Evolutionary conservation across 495 filamentous ascomycete genomes (phyloP), one percentile per base, ranked within the genome.

Genomic region (Annulohypoxylon stygium): DNA sequence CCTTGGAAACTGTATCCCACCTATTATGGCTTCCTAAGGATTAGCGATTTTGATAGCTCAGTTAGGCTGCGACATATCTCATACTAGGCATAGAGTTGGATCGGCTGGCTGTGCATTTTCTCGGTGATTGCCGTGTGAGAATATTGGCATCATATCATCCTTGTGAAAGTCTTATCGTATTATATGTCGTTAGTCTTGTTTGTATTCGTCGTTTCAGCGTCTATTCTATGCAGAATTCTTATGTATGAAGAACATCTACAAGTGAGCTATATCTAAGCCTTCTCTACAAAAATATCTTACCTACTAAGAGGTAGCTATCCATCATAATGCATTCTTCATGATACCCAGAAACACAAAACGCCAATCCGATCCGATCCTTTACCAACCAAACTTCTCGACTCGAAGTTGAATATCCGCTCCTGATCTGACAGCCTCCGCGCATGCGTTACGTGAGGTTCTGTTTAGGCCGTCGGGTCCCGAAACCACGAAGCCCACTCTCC

Each of bases 401-500:
- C 76, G 77, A 51, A 86, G 73, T 61, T 80, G 71, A 14, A 86
- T 79, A 71, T 82, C 69, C 48, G 71, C 69, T 5, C 83, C 85
- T 1, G 68, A 57, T 51, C 76, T 76, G 20, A 87, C 81, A 34
- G 83, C 70, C 2, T 73, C 72, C 0, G 88, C 83, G 74, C 87
- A 88, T 12, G 77, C 78, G 76, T 90, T 90, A 71, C 87, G 78
- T 26, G 86, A 83, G 25, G 77, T 76, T 48, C 86, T 73, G 41
- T 87, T 86, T 73, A 90, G 76, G 10, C 83, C 81, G 71, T 90
- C 84, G 25, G 88, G 89, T 4, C 87, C 87, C 2, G 83, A 87
- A 10, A 84, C 85, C 4, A 88, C 85, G 7, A 88, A 82, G 0
- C 83, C 82, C 0, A 84, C 74, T 48, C 76, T 81, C 9, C 62